Evolutionary conservation across 169 alveolate genomes (phyloP).

Genomic region (Sarcocystis neurona): DNA sequence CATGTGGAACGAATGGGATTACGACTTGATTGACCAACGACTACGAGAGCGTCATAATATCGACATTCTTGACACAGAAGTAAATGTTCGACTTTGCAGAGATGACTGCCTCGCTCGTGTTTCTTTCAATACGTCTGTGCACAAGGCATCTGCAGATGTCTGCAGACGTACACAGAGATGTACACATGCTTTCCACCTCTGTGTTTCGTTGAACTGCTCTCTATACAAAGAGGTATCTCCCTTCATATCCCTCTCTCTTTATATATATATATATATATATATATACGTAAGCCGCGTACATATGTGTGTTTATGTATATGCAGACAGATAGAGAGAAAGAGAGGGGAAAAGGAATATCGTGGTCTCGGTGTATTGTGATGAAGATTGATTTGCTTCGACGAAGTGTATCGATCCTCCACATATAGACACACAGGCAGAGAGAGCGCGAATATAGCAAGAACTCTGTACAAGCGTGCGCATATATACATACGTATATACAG

Average conservation of each 20-base stretch:
- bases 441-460: not conserved
- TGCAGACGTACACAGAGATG: too few species aligned
- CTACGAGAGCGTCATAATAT: conserved; percentile 54
- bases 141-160: too few species aligned
- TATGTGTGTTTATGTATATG: too few species aligned
- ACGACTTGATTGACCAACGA: conserved; percentile 55
- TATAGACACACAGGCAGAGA: not conserved
- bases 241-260: not conserved
- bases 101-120: too few species aligned
- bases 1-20: conserved; percentile 61
- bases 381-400: not conserved
- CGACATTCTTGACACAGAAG: conserved; percentile 59
- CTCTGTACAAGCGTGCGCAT: not conserved
- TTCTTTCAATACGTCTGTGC: too few species aligned
- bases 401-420: not conserved
- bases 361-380: too few species aligned
- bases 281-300: too few species aligned
- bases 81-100: too few species aligned
- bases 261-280: not conserved
- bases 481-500: not conserved
- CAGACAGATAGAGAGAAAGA: too few species aligned
- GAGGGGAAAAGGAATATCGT: too few species aligned
- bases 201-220: not conserved
- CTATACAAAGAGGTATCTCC: too few species aligned
- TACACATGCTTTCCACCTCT: not conserved